phyloP scores from a whole-genome alignment of 1,284 basidiomycete genomes.

The Malassezia furfur region DNA sequence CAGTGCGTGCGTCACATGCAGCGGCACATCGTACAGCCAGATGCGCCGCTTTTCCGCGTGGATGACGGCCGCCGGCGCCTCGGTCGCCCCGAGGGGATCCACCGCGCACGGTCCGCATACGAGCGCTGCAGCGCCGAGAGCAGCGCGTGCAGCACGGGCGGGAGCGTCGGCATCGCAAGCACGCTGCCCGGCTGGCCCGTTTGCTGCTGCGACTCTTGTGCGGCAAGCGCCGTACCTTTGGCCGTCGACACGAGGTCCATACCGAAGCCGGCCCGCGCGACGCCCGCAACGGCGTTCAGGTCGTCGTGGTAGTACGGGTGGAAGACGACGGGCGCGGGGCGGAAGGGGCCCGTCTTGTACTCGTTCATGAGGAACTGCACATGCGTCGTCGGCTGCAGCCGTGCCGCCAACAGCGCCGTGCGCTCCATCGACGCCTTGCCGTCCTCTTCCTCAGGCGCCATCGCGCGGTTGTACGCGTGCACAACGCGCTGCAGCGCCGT shows the following conservation, averaged over 20 bases:
- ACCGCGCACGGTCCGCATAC: constrained; percentile 55
- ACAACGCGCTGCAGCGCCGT: constrained; percentile 36
- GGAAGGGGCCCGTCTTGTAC: constrained; percentile 36
- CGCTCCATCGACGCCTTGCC: constrained; percentile 19
- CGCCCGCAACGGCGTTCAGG: constrained; percentile 24
- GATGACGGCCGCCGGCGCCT: constrained; percentile 1
- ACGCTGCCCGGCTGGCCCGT: background rate
- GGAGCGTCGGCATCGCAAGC: constrained; percentile 51
- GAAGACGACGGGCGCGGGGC: constrained; percentile 34
- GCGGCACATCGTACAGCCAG: constrained; percentile 72
- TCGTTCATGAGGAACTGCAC: constrained; percentile 27
- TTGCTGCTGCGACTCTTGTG: constrained; percentile 8
- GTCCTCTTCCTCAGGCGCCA: constrained; percentile 18
- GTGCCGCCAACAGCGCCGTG: constrained; percentile 4
- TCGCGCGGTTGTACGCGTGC: constrained; percentile 23
- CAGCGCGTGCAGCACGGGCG: constrained; percentile 65
- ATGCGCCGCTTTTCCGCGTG: constrained; percentile 67
- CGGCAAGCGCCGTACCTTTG: constrained; percentile 26
- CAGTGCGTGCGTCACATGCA: constrained; percentile 68
- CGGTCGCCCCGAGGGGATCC: constrained; percentile 19
- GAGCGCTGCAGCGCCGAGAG: constrained; percentile 59
- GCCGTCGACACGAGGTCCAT: constrained; percentile 32
- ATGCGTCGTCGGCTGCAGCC: constrained; percentile 7
- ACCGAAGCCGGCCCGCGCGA: constrained; percentile 34
- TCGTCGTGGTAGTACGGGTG: constrained; percentile 47